These are phyloP conservation scores for Cladophialophora immunda DNA, from an alignment of 2,329 filamentous ascomycete genomes.

Conservation along the genomic window DNA sequence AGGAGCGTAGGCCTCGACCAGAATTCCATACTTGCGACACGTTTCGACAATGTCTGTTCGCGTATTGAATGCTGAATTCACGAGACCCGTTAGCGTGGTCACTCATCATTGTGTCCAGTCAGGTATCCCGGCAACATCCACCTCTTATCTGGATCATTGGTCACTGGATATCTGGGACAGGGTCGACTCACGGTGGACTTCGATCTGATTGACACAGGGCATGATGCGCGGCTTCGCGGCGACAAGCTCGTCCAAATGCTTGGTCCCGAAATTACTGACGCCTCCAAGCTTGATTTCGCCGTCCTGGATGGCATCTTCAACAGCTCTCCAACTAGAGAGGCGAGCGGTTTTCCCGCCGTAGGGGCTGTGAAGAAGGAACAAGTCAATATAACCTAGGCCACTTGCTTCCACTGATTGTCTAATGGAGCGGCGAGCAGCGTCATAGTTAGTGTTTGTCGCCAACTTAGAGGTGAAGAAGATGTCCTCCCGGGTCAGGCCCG, in stretches of 20 bases:
- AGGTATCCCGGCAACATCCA: neutral
- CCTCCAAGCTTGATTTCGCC: constrained; percentile 77
- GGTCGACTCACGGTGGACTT: constrained; percentile 56
- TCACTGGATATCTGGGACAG: neutral
- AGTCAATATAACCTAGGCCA: constrained; percentile 77
- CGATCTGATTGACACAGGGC: constrained; percentile 81
- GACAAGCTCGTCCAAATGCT: constrained; percentile 77
- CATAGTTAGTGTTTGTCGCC: constrained; percentile 72
- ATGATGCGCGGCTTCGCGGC: constrained; percentile 66
- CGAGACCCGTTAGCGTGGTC: constrained; percentile 53
- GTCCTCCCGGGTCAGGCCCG: constrained; percentile 69
- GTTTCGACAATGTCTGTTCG: constrained; percentile 71
- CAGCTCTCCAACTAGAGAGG: constrained; percentile 76
- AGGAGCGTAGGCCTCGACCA: constrained; percentile 82
- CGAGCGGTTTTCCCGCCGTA: constrained; percentile 75
- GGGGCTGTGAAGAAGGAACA: constrained; percentile 81
- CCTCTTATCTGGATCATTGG: neutral
- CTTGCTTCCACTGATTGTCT: constrained; percentile 69
- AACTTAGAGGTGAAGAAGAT: constrained; percentile 85
- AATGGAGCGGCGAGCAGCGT: constrained; percentile 73
- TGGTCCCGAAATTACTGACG: constrained; percentile 80
- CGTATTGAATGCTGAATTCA: constrained; percentile 71
- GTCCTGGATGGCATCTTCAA: constrained; percentile 77
- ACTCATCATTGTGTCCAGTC: neutral
- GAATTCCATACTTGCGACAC: constrained; percentile 72